A percentile compares a stretch with the other conserved stretches of the same genome.
Conservation (phyloP, 139 green algal genomes). For the Mesostigma viride region DNA sequence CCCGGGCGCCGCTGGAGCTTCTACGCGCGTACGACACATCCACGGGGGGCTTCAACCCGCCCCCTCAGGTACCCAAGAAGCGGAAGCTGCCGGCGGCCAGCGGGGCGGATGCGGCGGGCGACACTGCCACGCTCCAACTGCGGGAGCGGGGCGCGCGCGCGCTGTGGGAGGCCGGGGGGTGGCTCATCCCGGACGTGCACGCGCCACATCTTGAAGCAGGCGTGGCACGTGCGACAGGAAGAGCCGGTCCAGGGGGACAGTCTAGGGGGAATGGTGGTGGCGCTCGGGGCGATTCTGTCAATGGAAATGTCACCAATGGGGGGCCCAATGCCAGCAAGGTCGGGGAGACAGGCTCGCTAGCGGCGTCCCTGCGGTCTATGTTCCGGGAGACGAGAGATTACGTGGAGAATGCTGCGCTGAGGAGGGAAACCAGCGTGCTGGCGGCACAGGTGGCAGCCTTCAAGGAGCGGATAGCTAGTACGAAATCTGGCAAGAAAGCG, state of each 20-base stretch:
- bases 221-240: neutral
- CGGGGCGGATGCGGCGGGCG: neutral
- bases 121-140: neutral
- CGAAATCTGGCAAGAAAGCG: too few species aligned
- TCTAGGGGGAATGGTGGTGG: neutral
- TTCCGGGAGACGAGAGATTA: slow-evolving; percentile 14
- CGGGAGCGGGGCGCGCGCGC: too few species aligned
- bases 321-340: neutral
- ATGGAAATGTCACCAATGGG: slow-evolving; percentile 3
- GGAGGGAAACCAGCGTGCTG: too few species aligned
- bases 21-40: neutral
- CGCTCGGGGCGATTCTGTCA: slow-evolving; percentile 6
- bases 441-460: too few species aligned
- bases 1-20: slow-evolving; percentile 9
- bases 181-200: too few species aligned
- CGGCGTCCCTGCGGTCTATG: neutral
- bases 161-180: too few species aligned
- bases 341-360: neutral
- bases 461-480: too few species aligned
- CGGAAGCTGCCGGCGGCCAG: slow-evolving; percentile 15
- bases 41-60: slow-evolving; percentile 1
- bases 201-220: neutral
- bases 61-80: slow-evolving; percentile 8
- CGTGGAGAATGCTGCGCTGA: slow-evolving; percentile 8
- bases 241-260: neutral